Evolutionary conservation across 2,329 filamentous ascomycete genomes (phyloP).

Genomic region (Paracorniculantispora psalliotae): DNA sequence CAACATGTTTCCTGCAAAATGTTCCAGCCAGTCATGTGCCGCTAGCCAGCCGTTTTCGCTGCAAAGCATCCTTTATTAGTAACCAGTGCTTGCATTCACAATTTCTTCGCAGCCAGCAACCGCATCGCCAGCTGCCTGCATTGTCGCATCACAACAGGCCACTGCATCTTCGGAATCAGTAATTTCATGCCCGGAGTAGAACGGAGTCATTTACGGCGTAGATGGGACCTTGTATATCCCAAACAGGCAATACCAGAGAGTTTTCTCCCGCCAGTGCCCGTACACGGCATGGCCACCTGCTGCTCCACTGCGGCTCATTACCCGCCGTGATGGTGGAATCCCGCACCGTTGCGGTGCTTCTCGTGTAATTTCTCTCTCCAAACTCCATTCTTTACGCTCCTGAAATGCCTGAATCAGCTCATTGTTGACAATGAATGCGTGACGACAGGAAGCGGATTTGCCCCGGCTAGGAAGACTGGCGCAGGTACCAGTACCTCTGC

Average conservation of each 20-base stretch:
- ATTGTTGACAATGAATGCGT: background rate
- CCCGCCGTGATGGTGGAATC: slow-evolving; percentile 8
- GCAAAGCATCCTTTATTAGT: background rate
- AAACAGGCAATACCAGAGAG: background rate
- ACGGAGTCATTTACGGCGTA: background rate
- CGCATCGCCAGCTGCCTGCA: no score
- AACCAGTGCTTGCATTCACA: no score
- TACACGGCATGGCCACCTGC: background rate
- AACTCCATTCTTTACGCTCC: slow-evolving; percentile 8
- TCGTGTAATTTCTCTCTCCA: background rate
- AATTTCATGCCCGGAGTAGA: slow-evolving; percentile 3
- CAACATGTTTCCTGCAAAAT: background rate
- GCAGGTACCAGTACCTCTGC: no score
- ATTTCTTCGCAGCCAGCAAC: no score
- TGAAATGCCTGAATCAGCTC: slow-evolving; percentile 3
- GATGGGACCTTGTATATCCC: background rate
- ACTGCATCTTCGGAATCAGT: no score
- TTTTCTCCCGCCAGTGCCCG: background rate
- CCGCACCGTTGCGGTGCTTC: slow-evolving; percentile 3
- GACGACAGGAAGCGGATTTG: no score
- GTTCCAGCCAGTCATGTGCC: background rate
- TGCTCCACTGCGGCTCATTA: slow-evolving; percentile 9
- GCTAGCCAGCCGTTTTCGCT: background rate
- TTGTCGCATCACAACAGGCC: no score
- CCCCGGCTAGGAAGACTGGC: no score